phyloP scores from a whole-genome alignment of 2,329 filamentous ascomycete species.

The Grosmannia penicillata region DNA sequence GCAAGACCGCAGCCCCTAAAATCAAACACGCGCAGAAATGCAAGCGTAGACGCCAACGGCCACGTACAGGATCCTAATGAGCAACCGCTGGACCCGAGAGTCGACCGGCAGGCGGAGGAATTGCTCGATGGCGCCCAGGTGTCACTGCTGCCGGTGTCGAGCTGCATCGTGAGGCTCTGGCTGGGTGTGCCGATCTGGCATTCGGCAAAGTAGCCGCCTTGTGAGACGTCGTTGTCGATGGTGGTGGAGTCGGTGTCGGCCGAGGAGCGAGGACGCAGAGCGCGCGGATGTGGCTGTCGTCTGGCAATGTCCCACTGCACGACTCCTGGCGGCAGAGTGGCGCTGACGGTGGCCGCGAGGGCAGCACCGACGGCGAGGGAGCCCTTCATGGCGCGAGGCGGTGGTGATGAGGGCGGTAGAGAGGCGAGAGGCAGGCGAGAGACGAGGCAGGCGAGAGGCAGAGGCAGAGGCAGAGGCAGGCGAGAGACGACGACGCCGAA shows the following conservation, averaged over 20 bases:
- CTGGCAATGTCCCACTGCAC: constrained; percentile 34
- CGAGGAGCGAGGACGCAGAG: constrained; percentile 22
- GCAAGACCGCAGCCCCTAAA: too few relatives aligned
- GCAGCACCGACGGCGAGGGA: constrained; percentile 11
- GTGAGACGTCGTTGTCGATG: constrained; percentile 27
- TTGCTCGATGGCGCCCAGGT: constrained; percentile 38
- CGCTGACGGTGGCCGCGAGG: constrained; percentile 11
- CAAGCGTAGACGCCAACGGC: too few relatives aligned
- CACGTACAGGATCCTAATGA: constrained; percentile 14
- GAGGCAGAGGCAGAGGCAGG: not conserved
- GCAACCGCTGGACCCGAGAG: constrained; percentile 11
- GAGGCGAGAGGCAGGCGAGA: not conserved
- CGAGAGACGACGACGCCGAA: not conserved
- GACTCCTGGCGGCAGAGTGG: constrained; percentile 15
- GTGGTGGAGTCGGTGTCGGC: constrained; percentile 23
- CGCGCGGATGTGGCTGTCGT: constrained; percentile 15
- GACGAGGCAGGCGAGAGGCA: not conserved
- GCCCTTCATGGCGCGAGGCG: constrained; percentile 13
- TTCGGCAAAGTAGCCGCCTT: constrained; percentile 41
- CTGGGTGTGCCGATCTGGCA: constrained; percentile 41
- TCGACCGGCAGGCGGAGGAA: constrained; percentile 23
- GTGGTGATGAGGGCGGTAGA: not conserved
- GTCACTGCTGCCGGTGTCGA: constrained; percentile 53
- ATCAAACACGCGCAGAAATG: too few relatives aligned
- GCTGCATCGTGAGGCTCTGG: constrained; percentile 40